Base-by-base conservation (phyloP, 441 rosid genomes). In the Jatropha podagrica region DNA sequence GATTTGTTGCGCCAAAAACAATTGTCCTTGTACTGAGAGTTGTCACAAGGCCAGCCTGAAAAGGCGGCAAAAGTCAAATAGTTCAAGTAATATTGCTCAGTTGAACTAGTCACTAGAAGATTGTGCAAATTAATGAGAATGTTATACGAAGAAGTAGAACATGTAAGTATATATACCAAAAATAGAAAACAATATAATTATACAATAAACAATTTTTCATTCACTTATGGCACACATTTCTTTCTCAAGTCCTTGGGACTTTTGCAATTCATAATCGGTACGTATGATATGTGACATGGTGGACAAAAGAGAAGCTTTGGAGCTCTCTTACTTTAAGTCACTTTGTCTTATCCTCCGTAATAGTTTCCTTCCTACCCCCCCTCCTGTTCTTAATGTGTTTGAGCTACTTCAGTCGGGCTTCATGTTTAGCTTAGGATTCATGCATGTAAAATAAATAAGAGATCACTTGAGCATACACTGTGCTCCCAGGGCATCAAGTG, bases 1-100 rank as follows among this genome's bases (percentile, higher is more conserved):
- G 97, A 90, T 96, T 96, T 82, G 99, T 94, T 13, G 99, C 99
- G 67, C 99, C 98, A 74, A 94, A 92, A 67, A 94, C 96, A 40
- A 92, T 82, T 76, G 99, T 94, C 85, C 84, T 90, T 26, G 98
- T 96, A 85, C 90, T 91, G 74, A 94, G 94, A 56, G 95, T 92
- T 18, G 98, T 94, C 48, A 96, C 98, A 74, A 96, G 97, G 69
- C 99, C 99, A 73, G 99, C 99, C 99, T 96, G 88, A 76, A 78
- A 70, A 52, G 79, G 27, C 27, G 46, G 48, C 14, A 70, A 42
- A 26, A 42, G 40, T 4, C 63, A 20, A 73, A 14, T 15, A 11
- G 46, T n/a, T 52, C 69, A 65, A 74, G 60, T 2, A 38, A 37
- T 18, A 58, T 55, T 37, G 71, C 77, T 75, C 32, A 32, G 32